Evolutionary conservation across 352 stramenopile genomes (phyloP), one percentile per base, ranked within the genome.

Genomic region (Phytopythium delawarense): DNA sequence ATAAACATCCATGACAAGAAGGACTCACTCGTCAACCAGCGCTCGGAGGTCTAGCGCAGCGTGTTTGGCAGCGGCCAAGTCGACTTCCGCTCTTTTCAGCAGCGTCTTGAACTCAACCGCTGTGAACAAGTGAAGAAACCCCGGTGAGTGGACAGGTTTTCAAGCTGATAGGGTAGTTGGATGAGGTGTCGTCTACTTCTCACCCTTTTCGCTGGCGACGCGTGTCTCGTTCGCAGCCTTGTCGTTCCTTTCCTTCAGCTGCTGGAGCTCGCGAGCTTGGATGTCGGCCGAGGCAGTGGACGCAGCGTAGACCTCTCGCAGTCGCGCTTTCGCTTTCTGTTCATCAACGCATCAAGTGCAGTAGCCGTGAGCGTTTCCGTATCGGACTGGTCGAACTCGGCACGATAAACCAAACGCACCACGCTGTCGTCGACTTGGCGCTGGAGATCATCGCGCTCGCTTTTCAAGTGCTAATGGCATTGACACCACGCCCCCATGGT

Each of bases 1-100:
- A 13, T 32, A 15, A 32, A 18, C 48, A 12, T n/a, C 7, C 23
- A 8, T 11, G 8, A 15, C n/a, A 52, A 25, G 1, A 51, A 23
- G 25, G 16, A 64, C 75, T 54, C 69, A 90, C 81, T 90, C 81
- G 64, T 90, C 81, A 0, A 90, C 76, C 1, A 90, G 67, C 12
- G 73, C 72, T 23, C 78, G 76, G 34, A 90, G 42, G 42, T 90
- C 76, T 12, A 81, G 64, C 2, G 81, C 64, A 1, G 78, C 78
- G 7, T 64, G 63, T 8, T 71, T 82, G 16, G 67, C 67, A 23
- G 69, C 62, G 2, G 39, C 32, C 23, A 84, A 51, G 20, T 88
- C 81, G 7, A 60, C 67, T 39, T 69, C 58, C 8, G 71, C 61
- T 9, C 53, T 35, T 34, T 35, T 32, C n/a, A 48, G 21, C 21